Conservation (phyloP, 2,329 filamentous ascomycete genomes). For the Cercospora berteroae region DNA sequence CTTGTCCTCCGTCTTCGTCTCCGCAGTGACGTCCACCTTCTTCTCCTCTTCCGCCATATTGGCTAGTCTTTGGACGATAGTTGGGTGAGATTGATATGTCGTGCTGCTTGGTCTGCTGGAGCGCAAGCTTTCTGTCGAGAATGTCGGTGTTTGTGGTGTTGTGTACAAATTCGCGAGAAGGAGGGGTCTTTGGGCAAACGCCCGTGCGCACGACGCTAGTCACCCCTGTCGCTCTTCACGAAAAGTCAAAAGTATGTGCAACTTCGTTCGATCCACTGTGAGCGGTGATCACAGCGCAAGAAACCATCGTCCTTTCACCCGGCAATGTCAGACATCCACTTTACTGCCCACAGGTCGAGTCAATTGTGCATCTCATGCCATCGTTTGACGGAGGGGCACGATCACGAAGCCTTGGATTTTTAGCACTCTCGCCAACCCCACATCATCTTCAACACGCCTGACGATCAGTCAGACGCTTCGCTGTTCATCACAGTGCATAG, state of each 20-base stretch:
- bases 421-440: not conserved
- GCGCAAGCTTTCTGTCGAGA: not conserved
- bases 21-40: constrained; percentile 30
- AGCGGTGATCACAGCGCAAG: not conserved
- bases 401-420: not conserved
- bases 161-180: constrained; percentile 6
- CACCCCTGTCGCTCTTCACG: not conserved
- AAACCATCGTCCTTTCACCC: not conserved
- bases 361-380: not conserved
- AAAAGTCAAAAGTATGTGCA: not conserved
- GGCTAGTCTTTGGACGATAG: constrained; percentile 6
- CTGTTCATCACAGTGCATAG: not conserved
- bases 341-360: not conserved
- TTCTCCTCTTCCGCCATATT: constrained; percentile 36
- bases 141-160: constrained; percentile 1
- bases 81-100: not conserved
- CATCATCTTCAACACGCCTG: not conserved
- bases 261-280: not conserved
- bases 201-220: constrained; percentile 1
- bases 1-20: constrained; percentile 37
- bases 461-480: not conserved
- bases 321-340: not conserved
- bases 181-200: constrained; percentile 6
- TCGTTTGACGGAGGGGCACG: not conserved
- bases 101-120: not conserved